phyloP scores from a whole-genome alignment of 1,139 yeast species.

The Taiozyma sp. region DNA sequence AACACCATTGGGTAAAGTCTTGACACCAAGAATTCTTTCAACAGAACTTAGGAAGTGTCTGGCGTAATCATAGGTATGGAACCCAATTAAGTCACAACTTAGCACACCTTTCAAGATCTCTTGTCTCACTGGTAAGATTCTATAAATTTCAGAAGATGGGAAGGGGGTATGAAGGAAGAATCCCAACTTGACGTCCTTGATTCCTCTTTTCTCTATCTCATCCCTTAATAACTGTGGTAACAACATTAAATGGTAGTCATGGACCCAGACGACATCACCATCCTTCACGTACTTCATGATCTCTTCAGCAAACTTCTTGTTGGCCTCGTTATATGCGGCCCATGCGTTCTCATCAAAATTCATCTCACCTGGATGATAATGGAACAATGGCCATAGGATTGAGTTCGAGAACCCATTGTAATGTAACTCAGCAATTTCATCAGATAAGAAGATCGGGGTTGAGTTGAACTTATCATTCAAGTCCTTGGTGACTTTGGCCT shows the following conservation, averaged over 20 bases:
- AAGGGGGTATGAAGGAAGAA: conserved; percentile 97
- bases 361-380: conserved; percentile 99
- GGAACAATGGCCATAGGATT: conserved; percentile 96
- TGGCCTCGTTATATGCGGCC: conserved; percentile 97
- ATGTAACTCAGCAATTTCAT: conserved; percentile 89
- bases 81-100: conserved; percentile 92
- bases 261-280: conserved; percentile 93
- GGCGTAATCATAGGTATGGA: conserved; percentile 99
- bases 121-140: conserved; percentile 91
- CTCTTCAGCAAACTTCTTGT: conserved; percentile 70
- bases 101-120: conserved; percentile 90
- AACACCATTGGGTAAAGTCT: conserved; percentile 88
- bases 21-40: conserved; percentile 75
- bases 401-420: conserved; percentile 93
- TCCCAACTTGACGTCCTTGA: conserved; percentile 69
- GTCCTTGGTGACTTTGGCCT: conserved; percentile 61
- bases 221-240: conserved; percentile 85
- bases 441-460: conserved; percentile 82
- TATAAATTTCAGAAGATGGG: conserved; percentile 93
- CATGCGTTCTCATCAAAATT: conserved; percentile 96
- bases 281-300: conserved; percentile 70
- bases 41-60: conserved; percentile 92
- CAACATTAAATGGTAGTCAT: conserved; percentile 95
- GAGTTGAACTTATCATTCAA: conserved; percentile 77
- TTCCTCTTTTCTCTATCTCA: conserved; percentile 39